Evolutionary conservation across 2,329 filamentous ascomycete genomes (phyloP).

Genomic region (Clonostachys byssicola): DNA sequence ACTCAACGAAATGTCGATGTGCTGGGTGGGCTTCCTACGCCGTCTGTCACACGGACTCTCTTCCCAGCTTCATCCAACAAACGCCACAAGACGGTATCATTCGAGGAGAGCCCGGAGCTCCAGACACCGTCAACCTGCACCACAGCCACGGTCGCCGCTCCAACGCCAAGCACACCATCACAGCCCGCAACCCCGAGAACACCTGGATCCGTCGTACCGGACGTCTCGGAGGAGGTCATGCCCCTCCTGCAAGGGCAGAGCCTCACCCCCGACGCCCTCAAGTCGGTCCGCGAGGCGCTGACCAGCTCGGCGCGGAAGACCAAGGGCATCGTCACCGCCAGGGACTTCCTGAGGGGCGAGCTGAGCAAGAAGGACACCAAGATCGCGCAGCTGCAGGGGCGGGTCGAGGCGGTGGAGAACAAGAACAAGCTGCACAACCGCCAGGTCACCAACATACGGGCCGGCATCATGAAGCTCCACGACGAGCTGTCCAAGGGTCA

Average conservation of each 20-base stretch:
- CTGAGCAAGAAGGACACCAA: constrained; percentile 57
- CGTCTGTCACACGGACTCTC: constrained; percentile 27
- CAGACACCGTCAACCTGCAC: not conserved
- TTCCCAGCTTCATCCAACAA: constrained; percentile 18
- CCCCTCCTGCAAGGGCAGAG: constrained; percentile 37
- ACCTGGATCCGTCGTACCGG: constrained; percentile 7
- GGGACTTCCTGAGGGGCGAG: constrained; percentile 61
- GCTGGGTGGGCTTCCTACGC: constrained; percentile 19
- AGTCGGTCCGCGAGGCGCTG: constrained; percentile 37
- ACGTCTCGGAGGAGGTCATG: constrained; percentile 43
- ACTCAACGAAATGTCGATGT: constrained; percentile 11
- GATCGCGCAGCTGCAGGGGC: constrained; percentile 27
- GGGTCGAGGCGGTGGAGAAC: constrained; percentile 32
- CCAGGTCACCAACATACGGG: constrained; percentile 29
- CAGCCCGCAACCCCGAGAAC: not conserved
- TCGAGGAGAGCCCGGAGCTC: constrained; percentile 8
- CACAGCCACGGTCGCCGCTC: not conserved
- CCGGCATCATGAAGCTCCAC: constrained; percentile 27
- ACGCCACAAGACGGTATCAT: constrained; percentile 23
- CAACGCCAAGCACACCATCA: not conserved
- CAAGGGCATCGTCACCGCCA: constrained; percentile 58
- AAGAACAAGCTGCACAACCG: constrained; percentile 19
- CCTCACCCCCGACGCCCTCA: constrained; percentile 28
- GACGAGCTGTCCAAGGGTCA: constrained; percentile 11
- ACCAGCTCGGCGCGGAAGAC: constrained; percentile 51